These are phyloP conservation scores for Aspergillus versicolor DNA, from an alignment of 2,329 filamentous ascomycete genomes.

Conservation along the genomic window DNA sequence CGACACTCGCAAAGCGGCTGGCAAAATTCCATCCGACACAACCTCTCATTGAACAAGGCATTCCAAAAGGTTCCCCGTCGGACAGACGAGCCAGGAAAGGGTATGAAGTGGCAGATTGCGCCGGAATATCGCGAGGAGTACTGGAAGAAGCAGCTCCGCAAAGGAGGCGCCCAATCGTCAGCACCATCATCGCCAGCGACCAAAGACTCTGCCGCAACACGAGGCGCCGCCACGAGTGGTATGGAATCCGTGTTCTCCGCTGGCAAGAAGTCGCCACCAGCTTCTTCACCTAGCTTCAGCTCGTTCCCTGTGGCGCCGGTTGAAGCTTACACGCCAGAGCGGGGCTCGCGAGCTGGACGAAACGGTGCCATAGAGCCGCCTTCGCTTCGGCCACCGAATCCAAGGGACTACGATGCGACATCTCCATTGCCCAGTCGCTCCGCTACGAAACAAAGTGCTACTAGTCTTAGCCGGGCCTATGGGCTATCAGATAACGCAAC, in stretches of 20 bases:
- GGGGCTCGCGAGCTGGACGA: slow-evolving; percentile 40
- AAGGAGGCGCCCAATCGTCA: slow-evolving; percentile 44
- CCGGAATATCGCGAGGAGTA: slow-evolving; percentile 84
- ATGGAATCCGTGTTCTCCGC: slow-evolving; percentile 43
- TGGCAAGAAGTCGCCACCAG: slow-evolving; percentile 37
- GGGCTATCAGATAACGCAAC: slow-evolving; percentile 41
- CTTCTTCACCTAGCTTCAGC: slow-evolving; percentile 42
- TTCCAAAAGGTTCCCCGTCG: slow-evolving; percentile 91
- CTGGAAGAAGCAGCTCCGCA: slow-evolving; percentile 62
- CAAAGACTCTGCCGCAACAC: slow-evolving; percentile 40
- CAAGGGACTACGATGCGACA: slow-evolving; percentile 41
- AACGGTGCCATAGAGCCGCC: slow-evolving; percentile 28
- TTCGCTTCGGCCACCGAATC: slow-evolving; percentile 31
- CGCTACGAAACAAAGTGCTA: slow-evolving; percentile 27
- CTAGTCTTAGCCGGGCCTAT: slow-evolving; percentile 34
- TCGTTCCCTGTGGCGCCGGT: slow-evolving; percentile 43
- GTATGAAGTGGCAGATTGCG: slow-evolving; percentile 98
- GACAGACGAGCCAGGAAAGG: slow-evolving; percentile 94
- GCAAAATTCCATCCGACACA: slow-evolving; percentile 99
- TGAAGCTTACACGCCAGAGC: slow-evolving; percentile 49
- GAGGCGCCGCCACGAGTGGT: slow-evolving; percentile 31
- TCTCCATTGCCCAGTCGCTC: slow-evolving; percentile 41
- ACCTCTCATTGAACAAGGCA: slow-evolving; percentile 88
- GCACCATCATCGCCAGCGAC: slow-evolving; percentile 48
- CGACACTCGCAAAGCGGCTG: slow-evolving; percentile 81